phyloP scores from a whole-genome alignment of 2,329 filamentous ascomycete species.

The Xylaria sp. region DNA sequence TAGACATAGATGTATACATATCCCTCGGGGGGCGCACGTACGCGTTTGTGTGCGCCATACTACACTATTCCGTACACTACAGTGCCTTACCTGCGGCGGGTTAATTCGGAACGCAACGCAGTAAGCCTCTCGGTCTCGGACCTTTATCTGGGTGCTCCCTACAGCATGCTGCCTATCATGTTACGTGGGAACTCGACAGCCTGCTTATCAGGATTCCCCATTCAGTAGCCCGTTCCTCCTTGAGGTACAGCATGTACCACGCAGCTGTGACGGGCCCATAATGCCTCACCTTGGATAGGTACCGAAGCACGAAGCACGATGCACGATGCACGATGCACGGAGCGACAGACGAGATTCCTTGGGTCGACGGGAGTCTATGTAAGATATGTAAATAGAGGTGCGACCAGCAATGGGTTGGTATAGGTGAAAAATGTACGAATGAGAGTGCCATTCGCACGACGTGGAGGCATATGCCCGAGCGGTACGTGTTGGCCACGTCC shows the following conservation, averaged over 20 bases:
- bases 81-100: no score
- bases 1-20: neutral
- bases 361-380: no score
- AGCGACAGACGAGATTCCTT: no score
- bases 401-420: no score
- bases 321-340: no score
- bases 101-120: slow-evolving; percentile 19
- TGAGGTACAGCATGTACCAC: neutral
- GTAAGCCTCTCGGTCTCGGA: slow-evolving; percentile 24
- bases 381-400: no score
- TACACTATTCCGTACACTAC: neutral
- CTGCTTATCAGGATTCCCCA: slow-evolving; percentile 21
- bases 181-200: slow-evolving; percentile 1
- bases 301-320: no score
- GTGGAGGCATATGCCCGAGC: neutral
- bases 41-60: slow-evolving; percentile 7
- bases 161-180: no score
- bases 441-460: neutral
- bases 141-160: slow-evolving; percentile 9
- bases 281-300: no score
- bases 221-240: slow-evolving; percentile 4
- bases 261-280: neutral
- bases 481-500: slow-evolving; percentile 3
- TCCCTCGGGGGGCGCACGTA: neutral
- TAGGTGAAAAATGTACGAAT: slow-evolving; percentile 20